Percentiles rank a stretch among this genome's conserved stretches.
phyloP scores from a whole-genome alignment of 768 basidiomycete genomes.

The Boletus vinaceobasis region DNA sequence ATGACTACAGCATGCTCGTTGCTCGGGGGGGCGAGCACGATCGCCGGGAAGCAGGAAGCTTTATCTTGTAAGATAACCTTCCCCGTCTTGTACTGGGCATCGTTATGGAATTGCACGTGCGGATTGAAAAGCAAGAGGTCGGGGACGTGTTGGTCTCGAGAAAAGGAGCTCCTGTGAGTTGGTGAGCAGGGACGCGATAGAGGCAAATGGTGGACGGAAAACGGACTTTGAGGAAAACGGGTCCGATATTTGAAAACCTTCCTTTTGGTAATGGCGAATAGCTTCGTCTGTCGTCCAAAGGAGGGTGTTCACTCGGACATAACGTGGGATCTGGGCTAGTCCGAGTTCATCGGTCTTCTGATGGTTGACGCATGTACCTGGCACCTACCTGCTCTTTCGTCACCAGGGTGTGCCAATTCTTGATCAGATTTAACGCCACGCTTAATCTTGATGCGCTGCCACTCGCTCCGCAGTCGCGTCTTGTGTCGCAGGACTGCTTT shows the following conservation, averaged over 20 bases:
- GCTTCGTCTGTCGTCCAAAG: conserved; percentile 68
- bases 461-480: conserved; percentile 81
- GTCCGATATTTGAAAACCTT: conserved; percentile 53
- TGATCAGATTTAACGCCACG: conserved; percentile 60
- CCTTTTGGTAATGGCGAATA: conserved; percentile 48
- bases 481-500: conserved; percentile 86
- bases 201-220: not conserved
- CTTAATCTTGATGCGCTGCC: conserved; percentile 79
- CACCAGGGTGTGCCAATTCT: conserved; percentile 60
- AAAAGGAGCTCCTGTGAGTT: conserved; percentile 54
- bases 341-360: not conserved
- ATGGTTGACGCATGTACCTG: not conserved
- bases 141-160: conserved; percentile 75
- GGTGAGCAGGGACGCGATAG: not conserved
- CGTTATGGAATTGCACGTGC: conserved; percentile 59
- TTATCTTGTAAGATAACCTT: conserved; percentile 95
- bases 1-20: conserved; percentile 58
- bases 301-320: conserved; percentile 78
- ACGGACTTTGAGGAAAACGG: conserved; percentile 53
- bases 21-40: conserved; percentile 72
- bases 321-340: conserved; percentile 72
- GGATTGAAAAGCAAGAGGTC: conserved; percentile 80
- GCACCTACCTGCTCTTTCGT: conserved; percentile 59
- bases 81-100: conserved; percentile 69
- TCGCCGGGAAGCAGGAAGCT: conserved; percentile 94